phyloP scores from a whole-genome alignment of 2,329 filamentous ascomycete genomes.

The Botrytis tulipae region DNA sequence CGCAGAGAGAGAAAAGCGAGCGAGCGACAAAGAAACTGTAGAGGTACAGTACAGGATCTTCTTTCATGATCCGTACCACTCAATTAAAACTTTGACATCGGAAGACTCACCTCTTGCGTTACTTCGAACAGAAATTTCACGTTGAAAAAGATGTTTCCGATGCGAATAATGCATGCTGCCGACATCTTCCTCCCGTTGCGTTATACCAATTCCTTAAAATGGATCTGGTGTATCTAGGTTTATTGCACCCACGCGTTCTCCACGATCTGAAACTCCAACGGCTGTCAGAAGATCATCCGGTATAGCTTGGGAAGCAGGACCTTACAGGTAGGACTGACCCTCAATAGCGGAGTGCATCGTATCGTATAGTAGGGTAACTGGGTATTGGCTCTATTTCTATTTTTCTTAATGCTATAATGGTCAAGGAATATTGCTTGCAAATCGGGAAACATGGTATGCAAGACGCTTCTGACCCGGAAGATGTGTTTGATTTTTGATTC shows the following conservation, averaged over 20 bases:
- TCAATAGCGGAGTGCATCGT: slow-evolving; percentile 9
- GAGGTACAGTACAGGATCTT: slow-evolving; percentile 1
- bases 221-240: slow-evolving; percentile 22
- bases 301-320: slow-evolving; percentile 14
- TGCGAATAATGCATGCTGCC: slow-evolving; percentile 28
- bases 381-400: neutral
- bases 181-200: slow-evolving; percentile 27
- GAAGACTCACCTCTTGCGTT: slow-evolving; percentile 15
- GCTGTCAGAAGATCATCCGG: slow-evolving; percentile 30
- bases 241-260: slow-evolving; percentile 35
- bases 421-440: neutral
- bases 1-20: neutral
- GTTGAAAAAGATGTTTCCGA: slow-evolving; percentile 23
- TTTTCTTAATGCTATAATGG: neutral
- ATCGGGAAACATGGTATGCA: neutral
- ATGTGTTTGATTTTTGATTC: neutral
- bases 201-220: slow-evolving; percentile 26
- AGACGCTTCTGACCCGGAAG: neutral
- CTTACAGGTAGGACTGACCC: slow-evolving; percentile 11
- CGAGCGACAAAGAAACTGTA: slow-evolving; percentile 15
- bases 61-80: slow-evolving; percentile 7
- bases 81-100: slow-evolving; percentile 19
- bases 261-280: slow-evolving; percentile 35
- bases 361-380: slow-evolving; percentile 8
- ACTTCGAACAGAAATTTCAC: slow-evolving; percentile 19